Evolutionary conservation across 2,329 filamentous ascomycete species (phyloP).

Genomic region (Calonectria naviculata): DNA sequence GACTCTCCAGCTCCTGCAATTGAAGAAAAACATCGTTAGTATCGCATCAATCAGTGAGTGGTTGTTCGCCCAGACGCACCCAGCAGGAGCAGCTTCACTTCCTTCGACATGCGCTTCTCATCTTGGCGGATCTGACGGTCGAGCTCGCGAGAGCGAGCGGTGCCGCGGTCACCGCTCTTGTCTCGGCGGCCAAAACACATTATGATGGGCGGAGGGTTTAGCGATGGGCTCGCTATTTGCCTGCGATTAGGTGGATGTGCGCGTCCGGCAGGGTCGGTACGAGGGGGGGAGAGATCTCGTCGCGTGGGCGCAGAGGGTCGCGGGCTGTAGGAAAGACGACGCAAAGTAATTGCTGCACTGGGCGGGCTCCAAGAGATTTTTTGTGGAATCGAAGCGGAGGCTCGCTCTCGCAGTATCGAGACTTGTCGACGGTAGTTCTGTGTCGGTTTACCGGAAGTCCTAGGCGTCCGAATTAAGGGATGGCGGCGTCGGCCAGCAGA

Average conservation of each 20-base stretch:
- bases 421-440: not conserved
- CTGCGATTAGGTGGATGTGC: not conserved
- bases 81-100: constrained; percentile 93
- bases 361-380: not conserved
- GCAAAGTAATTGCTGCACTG: not conserved
- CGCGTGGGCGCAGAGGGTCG: not conserved
- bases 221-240: constrained; percentile 5
- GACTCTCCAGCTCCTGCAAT: constrained; percentile 85
- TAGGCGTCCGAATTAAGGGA: constrained; percentile 8
- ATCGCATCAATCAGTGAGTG: not conserved
- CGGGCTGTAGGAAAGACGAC: not conserved
- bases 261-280: not conserved
- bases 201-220: constrained; percentile 26
- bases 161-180: constrained; percentile 57
- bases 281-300: not conserved
- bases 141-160: constrained; percentile 77
- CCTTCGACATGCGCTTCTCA: constrained; percentile 85
- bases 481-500: not conserved
- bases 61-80: constrained; percentile 63
- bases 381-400: not conserved
- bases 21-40: constrained; percentile 26
- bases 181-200: constrained; percentile 75
- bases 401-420: not conserved
- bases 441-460: constrained; percentile 5
- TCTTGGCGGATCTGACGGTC: constrained; percentile 88